Conservation (phyloP, 2,329 filamentous ascomycete species). For the Penicillium occitanis region DNA sequence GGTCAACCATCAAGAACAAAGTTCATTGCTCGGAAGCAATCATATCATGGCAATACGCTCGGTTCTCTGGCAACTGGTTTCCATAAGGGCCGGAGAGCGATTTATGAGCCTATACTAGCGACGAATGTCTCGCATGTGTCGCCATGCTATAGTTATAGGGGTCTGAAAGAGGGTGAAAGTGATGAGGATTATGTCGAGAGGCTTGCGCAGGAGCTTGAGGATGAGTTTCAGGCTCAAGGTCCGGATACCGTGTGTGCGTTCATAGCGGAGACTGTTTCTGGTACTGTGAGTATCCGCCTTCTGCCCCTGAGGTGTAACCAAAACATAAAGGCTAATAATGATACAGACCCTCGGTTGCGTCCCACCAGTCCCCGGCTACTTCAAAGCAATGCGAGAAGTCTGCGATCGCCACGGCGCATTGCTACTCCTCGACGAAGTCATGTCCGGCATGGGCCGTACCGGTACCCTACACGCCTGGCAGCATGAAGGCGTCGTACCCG, state of each 20-base stretch:
- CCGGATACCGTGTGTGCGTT: conserved; percentile 67
- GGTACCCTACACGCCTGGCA: conserved; percentile 61
- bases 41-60: conserved; percentile 69
- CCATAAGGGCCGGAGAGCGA: conserved; percentile 57
- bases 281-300: conserved; percentile 40
- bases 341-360: conserved; percentile 61
- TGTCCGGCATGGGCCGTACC: conserved; percentile 65
- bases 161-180: conserved; percentile 38
- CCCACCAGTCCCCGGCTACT: conserved; percentile 63
- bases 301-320: no score
- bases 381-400: conserved; percentile 62
- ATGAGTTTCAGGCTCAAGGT: conserved; percentile 62
- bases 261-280: conserved; percentile 68
- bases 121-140: conserved; percentile 35
- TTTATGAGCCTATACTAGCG: conserved; percentile 60
- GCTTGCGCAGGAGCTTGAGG: conserved; percentile 63
- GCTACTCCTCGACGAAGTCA: conserved; percentile 74
- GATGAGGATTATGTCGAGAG: conserved; percentile 58
- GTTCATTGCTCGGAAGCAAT: conserved; percentile 63
- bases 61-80: conserved; percentile 67
- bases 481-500: conserved; percentile 56
- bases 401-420: conserved; percentile 69
- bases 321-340: background rate
- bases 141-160: conserved; percentile 8
- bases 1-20: conserved; percentile 54